phyloP scores from a whole-genome alignment of 305 asterid species.

The Nicotiana rustica region DNA sequence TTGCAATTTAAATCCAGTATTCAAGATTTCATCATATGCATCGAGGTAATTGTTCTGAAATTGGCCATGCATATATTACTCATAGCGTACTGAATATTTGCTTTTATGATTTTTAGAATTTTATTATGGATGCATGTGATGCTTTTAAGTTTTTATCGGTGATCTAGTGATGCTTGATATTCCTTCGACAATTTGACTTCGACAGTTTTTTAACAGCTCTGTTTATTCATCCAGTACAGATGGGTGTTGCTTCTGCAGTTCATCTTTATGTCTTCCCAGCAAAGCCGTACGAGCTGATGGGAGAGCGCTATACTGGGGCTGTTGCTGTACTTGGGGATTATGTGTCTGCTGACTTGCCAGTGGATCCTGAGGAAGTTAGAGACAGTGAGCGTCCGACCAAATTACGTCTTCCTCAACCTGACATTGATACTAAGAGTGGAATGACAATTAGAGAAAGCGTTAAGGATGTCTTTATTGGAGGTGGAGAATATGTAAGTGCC shows the following conservation, averaged over 20 bases:
- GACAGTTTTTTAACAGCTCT: conserved; percentile 55
- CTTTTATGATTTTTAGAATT: conserved; percentile 10
- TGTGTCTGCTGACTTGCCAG: conserved; percentile 86
- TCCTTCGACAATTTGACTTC: conserved; percentile 47
- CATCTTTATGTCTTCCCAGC: conserved; percentile 98
- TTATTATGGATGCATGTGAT: not conserved
- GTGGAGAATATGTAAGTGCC: conserved; percentile 87
- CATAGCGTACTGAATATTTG: not conserved
- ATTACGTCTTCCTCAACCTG: conserved; percentile 91
- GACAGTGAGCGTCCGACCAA: conserved; percentile 97
- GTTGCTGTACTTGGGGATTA: conserved; percentile 97
- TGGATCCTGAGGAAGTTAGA: conserved; percentile 95
- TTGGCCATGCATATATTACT: conserved; percentile 4
- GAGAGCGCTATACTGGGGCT: conserved; percentile 77
- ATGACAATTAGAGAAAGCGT: conserved; percentile 92
- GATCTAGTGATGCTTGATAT: conserved; percentile 22
- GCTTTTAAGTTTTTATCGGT: conserved; percentile 27
- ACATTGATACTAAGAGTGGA: conserved; percentile 63
- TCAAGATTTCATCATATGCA: conserved; percentile 93
- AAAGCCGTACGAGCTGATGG: conserved; percentile 93
- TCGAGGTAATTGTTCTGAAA: conserved; percentile 74
- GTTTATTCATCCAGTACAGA: conserved; percentile 93
- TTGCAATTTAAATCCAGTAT: conserved; percentile 85
- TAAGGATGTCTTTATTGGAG: conserved; percentile 84
- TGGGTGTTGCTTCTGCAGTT: conserved; percentile 92